phyloP scores from a whole-genome alignment of 75 land plant genomes.

The Larix kaempferi region DNA sequence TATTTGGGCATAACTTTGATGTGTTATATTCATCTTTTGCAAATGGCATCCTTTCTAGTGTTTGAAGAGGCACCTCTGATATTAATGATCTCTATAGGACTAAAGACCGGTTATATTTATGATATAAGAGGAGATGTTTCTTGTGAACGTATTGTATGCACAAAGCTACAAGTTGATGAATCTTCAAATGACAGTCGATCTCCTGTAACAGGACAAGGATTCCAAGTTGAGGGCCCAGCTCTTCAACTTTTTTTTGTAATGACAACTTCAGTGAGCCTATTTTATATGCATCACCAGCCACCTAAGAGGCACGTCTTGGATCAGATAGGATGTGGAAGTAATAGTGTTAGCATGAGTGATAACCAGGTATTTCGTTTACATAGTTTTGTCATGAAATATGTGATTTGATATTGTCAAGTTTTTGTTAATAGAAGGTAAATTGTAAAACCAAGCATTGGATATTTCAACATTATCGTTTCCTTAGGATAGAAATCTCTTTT shows the following conservation, averaged over 20 bases:
- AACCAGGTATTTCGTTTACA: too few species aligned
- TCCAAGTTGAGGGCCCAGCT: conserved; percentile 71
- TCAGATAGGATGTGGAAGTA: conserved; percentile 69
- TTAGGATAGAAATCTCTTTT: too few species aligned
- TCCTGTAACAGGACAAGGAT: conserved; percentile 81
- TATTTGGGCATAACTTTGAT: too few species aligned
- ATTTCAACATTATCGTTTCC: too few species aligned
- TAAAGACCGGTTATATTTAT: conserved; percentile 82
- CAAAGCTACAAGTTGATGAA: conserved; percentile 65
- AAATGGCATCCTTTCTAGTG: conserved; percentile 80
- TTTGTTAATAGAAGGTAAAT: too few species aligned
- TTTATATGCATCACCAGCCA: conserved; percentile 71
- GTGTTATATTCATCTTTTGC: too few species aligned
- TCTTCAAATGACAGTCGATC: conserved; percentile 21
- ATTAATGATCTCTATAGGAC: conserved; percentile 76
- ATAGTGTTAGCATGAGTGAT: conserved; percentile 87
- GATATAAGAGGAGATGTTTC: conserved; percentile 96
- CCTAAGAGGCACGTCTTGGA: conserved; percentile 76
- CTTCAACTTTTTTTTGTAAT: conserved; percentile 90
- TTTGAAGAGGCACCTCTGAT: conserved; percentile 96
- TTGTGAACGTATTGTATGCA: conserved; percentile 71
- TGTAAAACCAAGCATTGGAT: too few species aligned
- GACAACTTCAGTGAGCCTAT: conserved; percentile 62
- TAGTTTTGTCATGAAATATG: too few species aligned
- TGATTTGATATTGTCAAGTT: too few species aligned